Base-by-base conservation (phyloP, 768 basidiomycete species). In the Agaricus subrufescens region DNA sequence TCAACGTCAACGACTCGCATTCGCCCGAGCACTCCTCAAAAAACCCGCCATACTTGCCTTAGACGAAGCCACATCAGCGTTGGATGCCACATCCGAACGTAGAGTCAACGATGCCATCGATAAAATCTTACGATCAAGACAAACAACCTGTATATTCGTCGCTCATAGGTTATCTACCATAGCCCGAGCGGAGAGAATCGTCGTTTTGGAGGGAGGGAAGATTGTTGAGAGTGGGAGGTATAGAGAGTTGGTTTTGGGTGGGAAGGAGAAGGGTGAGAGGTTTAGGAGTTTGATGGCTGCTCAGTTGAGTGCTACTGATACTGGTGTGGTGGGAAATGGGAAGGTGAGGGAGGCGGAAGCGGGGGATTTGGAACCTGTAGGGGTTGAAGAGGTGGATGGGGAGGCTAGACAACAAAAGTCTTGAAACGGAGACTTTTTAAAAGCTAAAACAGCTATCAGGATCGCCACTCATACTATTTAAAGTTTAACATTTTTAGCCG, bases 161-260 rank as follows among this genome's bases (percentile, higher is more conserved):
- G 94, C 94, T 0, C 94, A 97, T 70, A 78, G 94, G 49, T 67
- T 97, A 52, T 93, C 91, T 25, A 94, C 94, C 3, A 93, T 97
- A 54, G 91, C 94, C 3, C 75, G 93, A 52, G 92, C 94, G 1
- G 92, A 94, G 65, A 78, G 90, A 40, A 91, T 97, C 45, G 90
- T 92, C 5, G 93, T 97, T 19, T 77, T 97, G 19, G 93, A 97
- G 73, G 87, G 86, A 58, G 94, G 93, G 2, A 78, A 75, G 50
- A 88, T 96, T 54, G 81, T 85, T 1, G 94, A 96, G 69, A 81
- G 85, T 19, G 94, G 94, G 27, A 83, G 86, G 40, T 96, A 91
- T 67, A 79, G 81, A 46, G 81, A 90, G 61, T 77, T 96, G 58
- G 87, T 87, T n/a, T 34, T 34, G 34, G 34, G 34, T 2, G 34